These are phyloP conservation scores for Gliomastix tumulicola DNA, from an alignment of 2,329 filamentous ascomycete species.

Conservation along the genomic window DNA sequence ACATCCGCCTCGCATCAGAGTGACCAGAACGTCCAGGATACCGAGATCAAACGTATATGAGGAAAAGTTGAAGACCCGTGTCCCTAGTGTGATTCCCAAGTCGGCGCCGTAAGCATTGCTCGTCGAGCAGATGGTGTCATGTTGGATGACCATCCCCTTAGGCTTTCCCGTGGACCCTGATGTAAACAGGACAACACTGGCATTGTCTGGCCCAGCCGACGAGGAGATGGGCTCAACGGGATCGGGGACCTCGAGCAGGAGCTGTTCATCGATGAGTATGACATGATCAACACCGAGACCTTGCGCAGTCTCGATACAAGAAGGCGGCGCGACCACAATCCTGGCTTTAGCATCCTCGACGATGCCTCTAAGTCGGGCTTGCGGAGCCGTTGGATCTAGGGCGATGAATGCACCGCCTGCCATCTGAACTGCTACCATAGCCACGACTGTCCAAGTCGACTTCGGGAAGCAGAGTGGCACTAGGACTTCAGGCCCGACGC, in stretches of 20 bases:
- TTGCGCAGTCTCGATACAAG: conserved; percentile 23
- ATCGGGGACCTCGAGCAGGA: conserved; percentile 21
- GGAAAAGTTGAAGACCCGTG: conserved; percentile 38
- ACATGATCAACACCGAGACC: conserved; percentile 18
- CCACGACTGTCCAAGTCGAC: conserved; percentile 35
- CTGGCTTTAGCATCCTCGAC: conserved; percentile 31
- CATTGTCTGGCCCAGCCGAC: conserved; percentile 56
- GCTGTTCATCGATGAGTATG: conserved; percentile 13
- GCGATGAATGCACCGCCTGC: conserved; percentile 37
- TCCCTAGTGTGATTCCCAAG: conserved; percentile 7
- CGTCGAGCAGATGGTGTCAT: conserved; percentile 13
- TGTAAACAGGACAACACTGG: conserved; percentile 34
- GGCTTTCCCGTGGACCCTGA: conserved; percentile 6
- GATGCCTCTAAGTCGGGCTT: conserved; percentile 33
- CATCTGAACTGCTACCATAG: conserved; percentile 38
- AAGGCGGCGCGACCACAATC: conserved; percentile 27
- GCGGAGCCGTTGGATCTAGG: conserved; percentile 36
- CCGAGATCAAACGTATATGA: conserved; percentile 13
- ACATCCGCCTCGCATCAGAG: conserved; percentile 39
- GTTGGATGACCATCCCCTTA: conserved; percentile 6
- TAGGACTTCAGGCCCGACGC: conserved; percentile 25
- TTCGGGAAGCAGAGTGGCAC: conserved; percentile 44
- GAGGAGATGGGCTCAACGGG: conserved; percentile 26
- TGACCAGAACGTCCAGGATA: conserved; percentile 5
- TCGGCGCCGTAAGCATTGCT: conserved; percentile 31